Percentiles rank a stretch among this genome's conserved stretches.
These are phyloP conservation scores for Mortierella sp. DNA, from an alignment of 371 early-diverging fungal genomes.

Conservation along the genomic window DNA sequence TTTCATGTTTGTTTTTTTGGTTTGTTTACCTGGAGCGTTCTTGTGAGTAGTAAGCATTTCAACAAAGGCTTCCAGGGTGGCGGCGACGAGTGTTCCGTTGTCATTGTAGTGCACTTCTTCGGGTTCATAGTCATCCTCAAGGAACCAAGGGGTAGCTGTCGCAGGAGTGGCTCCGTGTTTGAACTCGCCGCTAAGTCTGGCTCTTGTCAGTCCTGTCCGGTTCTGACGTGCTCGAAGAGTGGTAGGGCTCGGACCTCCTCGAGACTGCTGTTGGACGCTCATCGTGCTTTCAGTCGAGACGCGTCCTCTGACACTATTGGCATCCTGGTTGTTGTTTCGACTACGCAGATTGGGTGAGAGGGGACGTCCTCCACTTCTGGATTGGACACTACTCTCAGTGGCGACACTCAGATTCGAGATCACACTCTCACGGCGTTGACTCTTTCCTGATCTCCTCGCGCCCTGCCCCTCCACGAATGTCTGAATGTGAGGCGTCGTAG, in stretches of 20 bases:
- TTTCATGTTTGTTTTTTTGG: background rate
- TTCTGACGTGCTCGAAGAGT: constrained; percentile 33
- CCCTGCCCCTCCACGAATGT: constrained; percentile 19
- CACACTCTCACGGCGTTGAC: constrained; percentile 28
- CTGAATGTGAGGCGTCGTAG: constrained; percentile 30
- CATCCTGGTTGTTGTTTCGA: constrained; percentile 3
- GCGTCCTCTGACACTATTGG: constrained; percentile 18
- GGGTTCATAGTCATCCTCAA: constrained; percentile 42
- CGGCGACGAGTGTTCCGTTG: constrained; percentile 32
- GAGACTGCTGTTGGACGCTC: constrained; percentile 16
- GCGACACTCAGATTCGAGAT: constrained; percentile 26
- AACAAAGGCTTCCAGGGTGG: constrained; percentile 42
- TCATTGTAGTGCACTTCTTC: constrained; percentile 49
- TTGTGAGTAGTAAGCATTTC: constrained; percentile 52
- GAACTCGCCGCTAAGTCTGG: constrained; percentile 17
- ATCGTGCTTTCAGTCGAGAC: constrained; percentile 30
- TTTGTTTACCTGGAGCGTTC: constrained; percentile 30
- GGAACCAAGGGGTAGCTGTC: constrained; percentile 35
- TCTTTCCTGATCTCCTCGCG: constrained; percentile 17
- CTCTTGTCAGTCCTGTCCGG: constrained; percentile 27
- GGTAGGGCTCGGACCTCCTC: constrained; percentile 2
- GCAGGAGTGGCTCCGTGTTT: background rate
- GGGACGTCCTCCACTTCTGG: constrained; percentile 19
- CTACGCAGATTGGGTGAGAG: constrained; percentile 21
- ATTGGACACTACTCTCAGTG: constrained; percentile 18